Evolutionary conservation across 177 flowering plant genomes (phyloP), one percentile per base, ranked within the genome.

Genomic region (Vitis hybrid): DNA sequence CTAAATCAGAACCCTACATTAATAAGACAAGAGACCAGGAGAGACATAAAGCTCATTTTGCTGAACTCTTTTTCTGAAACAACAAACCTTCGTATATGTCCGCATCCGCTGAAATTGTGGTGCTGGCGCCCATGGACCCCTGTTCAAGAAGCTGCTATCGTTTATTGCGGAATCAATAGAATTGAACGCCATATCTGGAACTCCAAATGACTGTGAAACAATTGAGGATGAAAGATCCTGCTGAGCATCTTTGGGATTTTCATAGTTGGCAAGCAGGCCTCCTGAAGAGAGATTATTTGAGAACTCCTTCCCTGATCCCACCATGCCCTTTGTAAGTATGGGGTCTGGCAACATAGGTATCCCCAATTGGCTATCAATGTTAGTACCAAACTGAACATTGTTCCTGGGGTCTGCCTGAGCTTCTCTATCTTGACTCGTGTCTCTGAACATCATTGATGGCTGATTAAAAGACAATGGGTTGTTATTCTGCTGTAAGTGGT

Each of bases 131-230:
- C 97, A 88, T 57, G 86, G 67, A 20, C 87, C 85, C 65, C 82
- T 77, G 71, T 77, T 82, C 81, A 87, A 50, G 71, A 93, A 88
- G 71, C 87, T 77, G 66, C 79, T 79, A 59, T 91, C 94, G 72
- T 84, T 88, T 8, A 95, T 77, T 20, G 88, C 74, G 29, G 98
- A 87, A 73, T 93, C 99, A 50, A 91, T 86, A 11, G 96, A 84
- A 65, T 91, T 90, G 74, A 90, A 93, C 57, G 85, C 70, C 90
- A 95, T 80, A 56, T 91, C 94, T 52, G 97, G 97, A 56, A 91
- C 88, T 49, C 97, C 98, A 87, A 90, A 95, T 61, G 97, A 86
- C 75, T 91, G 98, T 16, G 97, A 89, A 73, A 90, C 89, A 72
- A 94, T 83, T 18, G 98, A 86, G 14, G 99, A 90, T 55, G 97